Conservation (phyloP, 1,284 basidiomycete species). For the Bondarzewia mesenterica region DNA sequence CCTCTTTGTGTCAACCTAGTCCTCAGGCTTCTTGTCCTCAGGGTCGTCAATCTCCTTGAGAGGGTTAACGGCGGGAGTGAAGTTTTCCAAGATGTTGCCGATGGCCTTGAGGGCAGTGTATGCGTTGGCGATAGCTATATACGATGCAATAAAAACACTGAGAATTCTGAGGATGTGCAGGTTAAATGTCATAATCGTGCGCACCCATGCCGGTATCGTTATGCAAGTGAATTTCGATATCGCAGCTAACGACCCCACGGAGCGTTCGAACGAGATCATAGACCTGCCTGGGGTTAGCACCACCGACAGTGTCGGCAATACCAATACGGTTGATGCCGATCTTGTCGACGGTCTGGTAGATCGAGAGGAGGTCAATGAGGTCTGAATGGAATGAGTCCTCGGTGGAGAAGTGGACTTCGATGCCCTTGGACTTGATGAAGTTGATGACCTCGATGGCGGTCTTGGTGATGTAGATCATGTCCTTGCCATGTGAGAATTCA, state of each 20-base stretch:
- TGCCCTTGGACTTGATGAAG: slow-evolving; percentile 99
- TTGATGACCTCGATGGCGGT: slow-evolving; percentile 97
- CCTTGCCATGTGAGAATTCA: slow-evolving; percentile 99
- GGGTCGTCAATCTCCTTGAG: slow-evolving; percentile 90
- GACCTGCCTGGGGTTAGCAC: slow-evolving; percentile 97
- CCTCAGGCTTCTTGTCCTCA: slow-evolving; percentile 81
- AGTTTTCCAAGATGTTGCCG: slow-evolving; percentile 53
- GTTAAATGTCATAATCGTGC: neutral
- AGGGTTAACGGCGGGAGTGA: slow-evolving; percentile 93
- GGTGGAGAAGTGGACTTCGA: slow-evolving; percentile 99
- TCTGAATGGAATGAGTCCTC: slow-evolving; percentile 99
- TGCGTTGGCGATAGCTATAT: slow-evolving; percentile 75
- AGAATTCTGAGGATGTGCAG: neutral
- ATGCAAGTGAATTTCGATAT: slow-evolving; percentile 98
- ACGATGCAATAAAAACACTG: slow-evolving; percentile 7
- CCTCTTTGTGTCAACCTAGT: slow-evolving; percentile 89
- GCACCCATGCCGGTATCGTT: slow-evolving; percentile 99
- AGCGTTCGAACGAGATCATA: slow-evolving; percentile 98
- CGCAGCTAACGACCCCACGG: slow-evolving; percentile 90
- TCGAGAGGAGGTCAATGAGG: slow-evolving; percentile 95
- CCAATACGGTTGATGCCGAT: slow-evolving; percentile 99
- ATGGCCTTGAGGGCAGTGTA: slow-evolving; percentile 98
- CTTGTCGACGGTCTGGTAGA: slow-evolving; percentile 99
- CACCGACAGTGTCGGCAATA: slow-evolving; percentile 98
- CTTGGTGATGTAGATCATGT: slow-evolving; percentile 99